Conservation (phyloP, 768 basidiomycete species). For the Tricholoma bakamatsutake region DNA sequence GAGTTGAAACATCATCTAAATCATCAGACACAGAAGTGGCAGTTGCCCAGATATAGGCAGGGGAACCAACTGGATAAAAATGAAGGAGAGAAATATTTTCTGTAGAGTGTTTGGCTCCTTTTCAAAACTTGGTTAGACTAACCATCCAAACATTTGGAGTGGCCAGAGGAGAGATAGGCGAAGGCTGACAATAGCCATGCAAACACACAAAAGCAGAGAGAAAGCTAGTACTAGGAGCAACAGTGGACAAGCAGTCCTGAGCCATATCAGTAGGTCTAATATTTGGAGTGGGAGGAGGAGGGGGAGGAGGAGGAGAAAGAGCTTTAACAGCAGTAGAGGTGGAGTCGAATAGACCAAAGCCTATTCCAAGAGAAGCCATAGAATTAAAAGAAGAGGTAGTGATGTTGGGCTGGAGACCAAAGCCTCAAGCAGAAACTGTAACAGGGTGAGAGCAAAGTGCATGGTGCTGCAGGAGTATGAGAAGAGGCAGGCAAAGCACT, state of each 20-base stretch:
- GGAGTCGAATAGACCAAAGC: slow-evolving; percentile 20
- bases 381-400: slow-evolving; percentile 10
- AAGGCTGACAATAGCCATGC: slow-evolving; percentile 1
- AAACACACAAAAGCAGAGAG: neutral
- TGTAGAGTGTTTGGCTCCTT: neutral
- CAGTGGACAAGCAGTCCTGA: no score
- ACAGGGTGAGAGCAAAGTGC: neutral
- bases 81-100: neutral
- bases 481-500: no score
- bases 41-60: neutral
- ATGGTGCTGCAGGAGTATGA: no score
- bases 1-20: neutral
- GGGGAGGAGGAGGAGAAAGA: no score
- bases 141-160: neutral
- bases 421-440: slow-evolving; percentile 18
- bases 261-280: no score
- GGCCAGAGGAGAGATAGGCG: neutral
- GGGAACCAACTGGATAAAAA: neutral
- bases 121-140: neutral
- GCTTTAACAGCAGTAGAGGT: no score
- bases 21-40: neutral
- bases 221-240: neutral
- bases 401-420: slow-evolving; percentile 15
- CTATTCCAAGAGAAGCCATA: slow-evolving; percentile 19
- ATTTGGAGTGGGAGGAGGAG: no score